phyloP scores from a whole-genome alignment of 2,329 filamentous ascomycete species.

The Pseudogymnoascus sp. region DNA sequence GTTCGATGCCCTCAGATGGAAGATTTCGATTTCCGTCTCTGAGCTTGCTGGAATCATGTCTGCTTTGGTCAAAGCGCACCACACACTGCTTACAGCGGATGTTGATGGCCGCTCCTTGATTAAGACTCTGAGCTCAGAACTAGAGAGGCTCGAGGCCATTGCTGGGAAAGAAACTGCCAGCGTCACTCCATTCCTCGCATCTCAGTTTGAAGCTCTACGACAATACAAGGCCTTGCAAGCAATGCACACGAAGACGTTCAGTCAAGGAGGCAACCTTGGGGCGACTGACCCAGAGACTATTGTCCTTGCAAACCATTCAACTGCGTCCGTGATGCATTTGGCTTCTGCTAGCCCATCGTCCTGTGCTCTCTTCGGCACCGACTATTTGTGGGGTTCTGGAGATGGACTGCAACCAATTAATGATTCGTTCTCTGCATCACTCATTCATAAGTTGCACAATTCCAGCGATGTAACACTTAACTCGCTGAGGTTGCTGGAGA shows the following conservation, averaged over 20 bases:
- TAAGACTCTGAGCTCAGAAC: slow-evolving; percentile 40
- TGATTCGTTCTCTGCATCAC: slow-evolving; percentile 39
- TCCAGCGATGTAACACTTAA: slow-evolving; percentile 47
- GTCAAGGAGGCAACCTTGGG: neutral
- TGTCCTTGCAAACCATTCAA: slow-evolving; percentile 26
- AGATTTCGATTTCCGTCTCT: slow-evolving; percentile 40
- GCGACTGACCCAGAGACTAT: slow-evolving; percentile 15
- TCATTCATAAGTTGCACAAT: slow-evolving; percentile 47
- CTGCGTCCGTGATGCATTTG: slow-evolving; percentile 23
- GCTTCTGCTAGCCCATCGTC: slow-evolving; percentile 20
- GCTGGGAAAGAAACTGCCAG: slow-evolving; percentile 35
- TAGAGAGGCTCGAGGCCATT: slow-evolving; percentile 41
- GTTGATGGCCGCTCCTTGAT: slow-evolving; percentile 34
- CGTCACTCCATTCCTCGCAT: slow-evolving; percentile 42
- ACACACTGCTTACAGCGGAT: slow-evolving; percentile 40
- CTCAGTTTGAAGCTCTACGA: slow-evolving; percentile 49
- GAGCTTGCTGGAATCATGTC: slow-evolving; percentile 46
- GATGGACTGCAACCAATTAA: slow-evolving; percentile 36
- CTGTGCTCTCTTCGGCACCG: slow-evolving; percentile 20
- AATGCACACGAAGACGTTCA: slow-evolving; percentile 10
- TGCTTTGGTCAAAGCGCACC: slow-evolving; percentile 48
- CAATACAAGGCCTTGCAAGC: slow-evolving; percentile 31
- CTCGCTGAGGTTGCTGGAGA: slow-evolving; percentile 54
- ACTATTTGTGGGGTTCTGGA: slow-evolving; percentile 25
- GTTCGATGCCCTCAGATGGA: slow-evolving; percentile 56